A percentile compares a stretch with the other conserved stretches of the same genome.
phyloP scores from a whole-genome alignment of 768 basidiomycete species.

The Dioszegia aurantiaca region DNA sequence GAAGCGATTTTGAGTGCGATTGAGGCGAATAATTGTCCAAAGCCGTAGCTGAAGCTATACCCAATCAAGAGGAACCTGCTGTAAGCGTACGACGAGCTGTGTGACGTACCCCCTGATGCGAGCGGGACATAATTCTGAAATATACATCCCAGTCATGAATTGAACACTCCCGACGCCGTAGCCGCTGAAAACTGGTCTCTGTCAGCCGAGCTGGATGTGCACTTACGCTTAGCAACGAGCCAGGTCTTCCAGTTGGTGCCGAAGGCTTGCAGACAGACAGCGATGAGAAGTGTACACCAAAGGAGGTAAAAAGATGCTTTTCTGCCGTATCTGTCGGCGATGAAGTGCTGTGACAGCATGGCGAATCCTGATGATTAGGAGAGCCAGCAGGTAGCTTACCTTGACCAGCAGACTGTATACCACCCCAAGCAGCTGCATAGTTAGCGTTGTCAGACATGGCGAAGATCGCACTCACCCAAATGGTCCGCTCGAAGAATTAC shows the following conservation, averaged over 20 bases:
- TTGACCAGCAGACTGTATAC: slow-evolving; percentile 32
- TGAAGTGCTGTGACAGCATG: slow-evolving; percentile 11
- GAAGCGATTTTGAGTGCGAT: slow-evolving; percentile 29
- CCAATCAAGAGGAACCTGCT: slow-evolving; percentile 3
- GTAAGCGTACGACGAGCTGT: not conserved
- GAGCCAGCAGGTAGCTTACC: too few species aligned
- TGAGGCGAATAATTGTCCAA: slow-evolving; percentile 36
- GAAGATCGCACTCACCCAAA: not conserved
- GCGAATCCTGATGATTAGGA: slow-evolving; percentile 6
- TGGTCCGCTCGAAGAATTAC: slow-evolving; percentile 11
- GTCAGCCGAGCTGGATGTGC: not conserved
- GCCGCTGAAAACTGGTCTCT: slow-evolving; percentile 24
- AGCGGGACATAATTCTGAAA: slow-evolving; percentile 33
- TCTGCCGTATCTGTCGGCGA: slow-evolving; percentile 38
- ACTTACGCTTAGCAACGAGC: slow-evolving; percentile 28
- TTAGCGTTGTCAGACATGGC: slow-evolving; percentile 18
- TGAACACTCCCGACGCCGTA: slow-evolving; percentile 39
- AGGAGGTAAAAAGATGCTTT: slow-evolving; percentile 34
- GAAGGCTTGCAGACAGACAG: slow-evolving; percentile 17
- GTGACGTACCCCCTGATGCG: slow-evolving; percentile 28
- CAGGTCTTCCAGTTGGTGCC: slow-evolving; percentile 22
- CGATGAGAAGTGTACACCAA: slow-evolving; percentile 26
- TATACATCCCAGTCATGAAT: slow-evolving; percentile 32
- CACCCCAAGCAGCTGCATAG: slow-evolving; percentile 31
- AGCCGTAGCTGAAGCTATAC: slow-evolving; percentile 20